Evolutionary conservation across 352 stramenopile species (phyloP).

Genomic region (Blastocystis sp.): DNA sequence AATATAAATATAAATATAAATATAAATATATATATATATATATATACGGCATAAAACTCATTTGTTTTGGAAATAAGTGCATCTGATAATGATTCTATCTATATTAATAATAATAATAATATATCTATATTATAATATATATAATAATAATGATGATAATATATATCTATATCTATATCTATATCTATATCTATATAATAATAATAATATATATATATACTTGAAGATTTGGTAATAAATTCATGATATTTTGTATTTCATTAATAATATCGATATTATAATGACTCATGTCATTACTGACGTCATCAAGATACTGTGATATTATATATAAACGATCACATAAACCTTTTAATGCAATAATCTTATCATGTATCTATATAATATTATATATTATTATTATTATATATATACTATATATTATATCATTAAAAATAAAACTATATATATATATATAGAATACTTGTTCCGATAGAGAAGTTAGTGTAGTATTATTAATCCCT

Average conservation of each 20-base stretch:
- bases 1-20: too few relatives aligned
- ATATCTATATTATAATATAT: background rate
- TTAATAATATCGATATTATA: conserved; percentile 28
- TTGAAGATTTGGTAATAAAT: conserved; percentile 23
- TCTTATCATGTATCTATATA: conserved; percentile 30
- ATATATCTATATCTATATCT: background rate
- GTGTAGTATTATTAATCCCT: conserved; percentile 11
- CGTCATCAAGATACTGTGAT: conserved; percentile 28
- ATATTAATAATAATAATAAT: background rate
- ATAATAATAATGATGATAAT: background rate
- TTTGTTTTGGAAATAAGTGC: conserved; percentile 28
- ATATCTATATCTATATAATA: too few relatives aligned
- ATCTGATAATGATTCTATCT: conserved; percentile 29
- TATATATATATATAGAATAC: background rate
- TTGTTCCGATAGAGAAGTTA: conserved; percentile 32
- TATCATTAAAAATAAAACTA: too few relatives aligned
- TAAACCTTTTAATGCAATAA: conserved; percentile 24
- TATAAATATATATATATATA: too few relatives aligned
- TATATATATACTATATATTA: too few relatives aligned
- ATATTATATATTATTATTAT: background rate
- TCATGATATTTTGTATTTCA: conserved; percentile 17
- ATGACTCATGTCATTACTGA: background rate
- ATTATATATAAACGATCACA: conserved; percentile 20
- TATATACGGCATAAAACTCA: conserved; percentile 24
- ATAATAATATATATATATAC: background rate